Conservation (phyloP, 176 grass and related monocot species). For the Ensete glaucum region DNA sequence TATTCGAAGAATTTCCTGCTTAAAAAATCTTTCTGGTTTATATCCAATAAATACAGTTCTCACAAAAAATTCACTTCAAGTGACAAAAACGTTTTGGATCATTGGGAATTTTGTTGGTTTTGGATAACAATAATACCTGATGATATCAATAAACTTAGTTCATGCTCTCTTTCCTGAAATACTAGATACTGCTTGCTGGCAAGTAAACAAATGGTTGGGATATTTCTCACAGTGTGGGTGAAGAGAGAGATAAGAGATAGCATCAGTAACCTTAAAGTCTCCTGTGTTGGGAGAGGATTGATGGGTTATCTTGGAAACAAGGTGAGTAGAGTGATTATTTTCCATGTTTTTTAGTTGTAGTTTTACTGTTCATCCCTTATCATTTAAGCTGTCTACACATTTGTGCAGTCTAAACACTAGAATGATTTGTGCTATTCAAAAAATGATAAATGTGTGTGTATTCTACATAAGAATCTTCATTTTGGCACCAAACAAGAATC, state of each 20-base stretch:
- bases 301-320: constrained; percentile 1
- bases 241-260: neutral
- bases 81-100: no score
- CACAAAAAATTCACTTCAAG: no score
- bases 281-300: neutral
- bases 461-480: no score
- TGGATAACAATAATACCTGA: no score
- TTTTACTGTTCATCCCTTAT: neutral
- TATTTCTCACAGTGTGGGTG: neutral
- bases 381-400: no score
- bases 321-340: neutral
- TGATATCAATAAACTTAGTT: neutral
- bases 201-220: neutral
- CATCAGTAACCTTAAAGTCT: neutral
- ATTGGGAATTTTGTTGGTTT: no score
- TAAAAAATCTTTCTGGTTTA: neutral
- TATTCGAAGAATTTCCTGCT: neutral
- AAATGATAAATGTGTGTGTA: no score
- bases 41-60: no score
- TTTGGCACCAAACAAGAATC: neutral
- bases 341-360: neutral
- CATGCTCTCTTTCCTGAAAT: neutral
- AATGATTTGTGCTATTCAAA: no score
- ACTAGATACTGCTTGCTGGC: neutral
- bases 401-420: no score